A percentile compares a stretch with the other conserved stretches of the same genome.
phyloP scores from a whole-genome alignment of 305 asterid species.

The Plantago coronopus region DNA sequence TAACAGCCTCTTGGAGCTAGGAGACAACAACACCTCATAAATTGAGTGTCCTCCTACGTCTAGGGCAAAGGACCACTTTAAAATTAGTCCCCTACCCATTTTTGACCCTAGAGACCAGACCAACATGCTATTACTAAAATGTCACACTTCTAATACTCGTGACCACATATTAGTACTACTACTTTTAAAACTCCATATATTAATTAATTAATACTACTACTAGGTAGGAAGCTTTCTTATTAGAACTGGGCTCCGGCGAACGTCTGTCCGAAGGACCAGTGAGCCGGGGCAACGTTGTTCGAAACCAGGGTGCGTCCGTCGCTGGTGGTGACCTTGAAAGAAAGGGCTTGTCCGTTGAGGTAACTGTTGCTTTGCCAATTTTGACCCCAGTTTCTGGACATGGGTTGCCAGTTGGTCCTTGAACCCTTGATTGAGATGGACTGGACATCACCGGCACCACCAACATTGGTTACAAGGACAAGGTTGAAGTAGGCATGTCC shows the following conservation, averaged over 20 bases:
- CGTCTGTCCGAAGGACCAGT: slow-evolving; percentile 80
- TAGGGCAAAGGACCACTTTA: slow-evolving; percentile 33
- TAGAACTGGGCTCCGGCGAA: slow-evolving; percentile 66
- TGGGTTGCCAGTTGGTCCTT: slow-evolving; percentile 58
- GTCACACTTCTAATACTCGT: slow-evolving; percentile 32
- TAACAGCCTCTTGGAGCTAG: slow-evolving; percentile 13
- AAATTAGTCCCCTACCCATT: slow-evolving; percentile 42
- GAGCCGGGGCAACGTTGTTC: slow-evolving; percentile 50
- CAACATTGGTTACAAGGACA: slow-evolving; percentile 69
- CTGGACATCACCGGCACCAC: slow-evolving; percentile 77
- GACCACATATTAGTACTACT: slow-evolving; percentile 21
- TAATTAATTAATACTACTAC: no score
- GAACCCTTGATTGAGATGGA: slow-evolving; percentile 64
- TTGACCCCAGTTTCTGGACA: slow-evolving; percentile 87
- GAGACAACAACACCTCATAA: slow-evolving; percentile 20
- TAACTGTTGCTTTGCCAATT: slow-evolving; percentile 75
- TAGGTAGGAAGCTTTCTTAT: background rate
- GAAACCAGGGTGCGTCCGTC: slow-evolving; percentile 57
- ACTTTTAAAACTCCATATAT: background rate
- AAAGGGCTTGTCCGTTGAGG: slow-evolving; percentile 68
- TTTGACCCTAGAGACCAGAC: slow-evolving; percentile 21
- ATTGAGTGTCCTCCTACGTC: slow-evolving; percentile 21
- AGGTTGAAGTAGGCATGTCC: slow-evolving; percentile 80
- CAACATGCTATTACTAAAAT: slow-evolving; percentile 2
- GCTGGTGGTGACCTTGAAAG: slow-evolving; percentile 70